Base-by-base conservation (phyloP, 768 basidiomycete species). In the Lentinula aciculospora region DNA sequence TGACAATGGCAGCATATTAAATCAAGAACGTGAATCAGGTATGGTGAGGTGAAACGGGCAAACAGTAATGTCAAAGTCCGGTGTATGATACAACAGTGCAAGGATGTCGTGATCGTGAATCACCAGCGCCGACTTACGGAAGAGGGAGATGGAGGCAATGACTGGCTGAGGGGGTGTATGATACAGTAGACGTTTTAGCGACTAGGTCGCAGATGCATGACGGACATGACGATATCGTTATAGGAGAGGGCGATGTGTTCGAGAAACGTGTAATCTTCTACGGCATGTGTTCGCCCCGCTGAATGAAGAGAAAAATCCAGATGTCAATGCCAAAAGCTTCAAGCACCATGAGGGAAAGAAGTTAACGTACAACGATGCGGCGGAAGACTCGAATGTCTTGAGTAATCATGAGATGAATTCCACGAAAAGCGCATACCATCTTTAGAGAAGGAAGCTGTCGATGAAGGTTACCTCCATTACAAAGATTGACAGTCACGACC, bases 361-460 rank as follows among this genome's bases (percentile, higher is more conserved):
- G 25, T 39, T 40, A 31, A 56, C 54, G 54, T 56, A 56, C 54
- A 58, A 75, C 67, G 63, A 80, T 66, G 44, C 72, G 64, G 50
- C 88, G 81, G 68, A 86, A 85, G 57, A 67, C 67, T 58, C 72
- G 69, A 40, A 88, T 71, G 63, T 86, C 80, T 47, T 68, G 69
- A 28, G 80, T 80, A 34, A 83, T 68, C 54, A 70, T 68, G 62
- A 89, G 67, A 28, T 79, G 78, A 45, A 89, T 74, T 47, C 86
- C 86, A 59, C 76, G 75, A 63, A 76, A 75, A 15, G 83, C 85
- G 68, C 88, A 91, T 3, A 79, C 80, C 62, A 86, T 83, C 70
- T 78, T 82, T 59, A 91, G 71, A 37, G 74, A 72, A 23, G 80
- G 64, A 32, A 86, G 73, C 61, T 80, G 74, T 37, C 76, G 70